A percentile compares a stretch with the other conserved stretches of the same genome.
Evolutionary conservation across 2,329 filamentous ascomycete genomes (phyloP).

Genomic region (Pleoardoris graminearum): DNA sequence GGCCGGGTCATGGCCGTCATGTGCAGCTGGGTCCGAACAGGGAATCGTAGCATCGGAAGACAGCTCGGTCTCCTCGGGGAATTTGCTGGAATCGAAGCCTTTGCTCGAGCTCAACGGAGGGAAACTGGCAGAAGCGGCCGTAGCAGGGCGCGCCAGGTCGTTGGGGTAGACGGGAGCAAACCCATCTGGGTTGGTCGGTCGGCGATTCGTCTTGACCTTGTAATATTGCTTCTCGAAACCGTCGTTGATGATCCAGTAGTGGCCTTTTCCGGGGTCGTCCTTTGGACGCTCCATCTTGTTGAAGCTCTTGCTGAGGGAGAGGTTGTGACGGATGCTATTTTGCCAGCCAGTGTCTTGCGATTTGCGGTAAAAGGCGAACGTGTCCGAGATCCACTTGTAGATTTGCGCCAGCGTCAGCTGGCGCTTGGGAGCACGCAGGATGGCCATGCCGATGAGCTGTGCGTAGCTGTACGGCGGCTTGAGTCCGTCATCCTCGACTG

Average conservation of each 20-base stretch:
- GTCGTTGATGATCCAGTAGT: constrained; percentile 94
- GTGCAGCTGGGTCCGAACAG: constrained; percentile 54
- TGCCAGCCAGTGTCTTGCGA: constrained; percentile 90
- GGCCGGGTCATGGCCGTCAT: constrained; percentile 51
- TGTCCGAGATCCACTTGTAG: constrained; percentile 99
- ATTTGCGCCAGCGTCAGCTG: constrained; percentile 91
- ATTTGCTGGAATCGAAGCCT: constrained; percentile 54
- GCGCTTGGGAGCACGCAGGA: constrained; percentile 80
- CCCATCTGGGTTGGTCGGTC: constrained; percentile 51
- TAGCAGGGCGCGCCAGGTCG: constrained; percentile 43
- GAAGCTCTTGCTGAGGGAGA: constrained; percentile 95
- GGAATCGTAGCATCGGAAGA: constrained; percentile 58
- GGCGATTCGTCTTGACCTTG: constrained; percentile 75
- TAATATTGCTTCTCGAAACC: constrained; percentile 88
- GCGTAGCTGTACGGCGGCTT: constrained; percentile 95
- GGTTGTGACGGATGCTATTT: constrained; percentile 97
- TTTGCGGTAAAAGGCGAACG: constrained; percentile 79
- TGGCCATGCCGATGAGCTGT: constrained; percentile 94
- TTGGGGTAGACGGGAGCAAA: constrained; percentile 38
- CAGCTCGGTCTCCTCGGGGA: constrained; percentile 54
- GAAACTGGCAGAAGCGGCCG: constrained; percentile 43
- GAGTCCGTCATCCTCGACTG: constrained; percentile 78
- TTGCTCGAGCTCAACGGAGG: constrained; percentile 47
- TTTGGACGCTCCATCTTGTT: constrained; percentile 94
- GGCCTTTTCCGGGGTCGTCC: constrained; percentile 95